Evolutionary conservation across 495 filamentous ascomycete genomes (phyloP), one percentile per base, ranked within the genome.

Genomic region (Amphirosellinia nigrospora): DNA sequence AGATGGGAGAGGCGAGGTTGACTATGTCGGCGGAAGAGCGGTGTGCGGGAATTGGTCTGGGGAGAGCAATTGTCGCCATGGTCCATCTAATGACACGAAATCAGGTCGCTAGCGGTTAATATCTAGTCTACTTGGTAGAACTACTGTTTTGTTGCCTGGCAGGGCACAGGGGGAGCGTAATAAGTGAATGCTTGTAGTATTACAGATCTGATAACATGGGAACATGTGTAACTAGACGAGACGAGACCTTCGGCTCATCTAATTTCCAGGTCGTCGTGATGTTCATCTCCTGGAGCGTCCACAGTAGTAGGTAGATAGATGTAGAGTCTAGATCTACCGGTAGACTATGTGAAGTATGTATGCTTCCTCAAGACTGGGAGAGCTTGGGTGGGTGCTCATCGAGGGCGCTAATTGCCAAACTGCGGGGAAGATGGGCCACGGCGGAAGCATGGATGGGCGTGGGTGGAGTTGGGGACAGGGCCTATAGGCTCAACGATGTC

Each of bases 11-110:
- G 72, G 83, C 79, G 73, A 83, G 81, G 73, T 79, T 82, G 78
- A 74, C 82, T 73, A 81, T 83, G 76, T 75, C 79, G 64, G 83
- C 82, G 19, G 84, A 78, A 64, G 84, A 78, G 45, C 82, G 82
- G 70, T 83, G 83, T 7, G 82, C 71, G 34, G 82, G 77, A 45
- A 88, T 79, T 34, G 85, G 85, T 41, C 86, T 81, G 28, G 86
- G 80, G 10, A 87, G 81, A 41, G 85, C 81, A 75, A 88, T 82
- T 59, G 87, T 84, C 48, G 86, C 80, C 85, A 88, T 87, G 8
- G 58, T 78, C 65, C 76, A 70, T 63, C 32, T 10, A 48, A 30
- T 38, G 38, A 32, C n/a, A 53, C 63, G 21, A 59, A 43, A 58
- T n/a, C 43, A 56, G 46, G 60, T 39, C 34, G 55, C 52, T 65